Base-by-base conservation (phyloP, 495 filamentous ascomycete species). In the Trichocladium antarcticum region DNA sequence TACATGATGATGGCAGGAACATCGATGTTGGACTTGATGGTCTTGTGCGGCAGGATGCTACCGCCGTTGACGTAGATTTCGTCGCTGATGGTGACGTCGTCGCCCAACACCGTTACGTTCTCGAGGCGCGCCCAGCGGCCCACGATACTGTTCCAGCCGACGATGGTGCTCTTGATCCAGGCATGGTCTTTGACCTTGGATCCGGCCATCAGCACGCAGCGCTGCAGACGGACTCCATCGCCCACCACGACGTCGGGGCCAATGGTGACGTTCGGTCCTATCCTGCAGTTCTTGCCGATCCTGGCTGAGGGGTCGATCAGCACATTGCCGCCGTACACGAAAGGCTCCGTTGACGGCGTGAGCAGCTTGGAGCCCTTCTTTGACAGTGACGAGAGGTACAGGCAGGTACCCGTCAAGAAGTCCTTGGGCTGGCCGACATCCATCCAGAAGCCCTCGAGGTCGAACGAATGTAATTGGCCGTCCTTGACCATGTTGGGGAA, bases 361-460 rank as follows among this genome's bases (percentile, higher is more conserved):
- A 99, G 83, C 47, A 85, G 75, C 70, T 93, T 90, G 48, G 86
- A 85, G 63, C 83, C 82, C 71, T 87, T 92, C 78, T 96, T 96
- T 10, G 89, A 77, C 46, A 99, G 79, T 11, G 86, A 93, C 19
- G 85, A 88, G 42, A 99, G 82, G 72, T 97, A 99, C 42, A 99
- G 79, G 68, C 93, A 99, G 54, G 92, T 97, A 50, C 92, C 92
- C 28, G 81, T 86, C 43, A 99, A 74, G 77, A 99, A 99, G 65
- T 99, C 92, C 72, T 99, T 99, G 45, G 92, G 92, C 67, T 99
- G 92, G 57, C 92, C 92, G 49, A 99, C 89, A 59, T 99, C 92
- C 92, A 99, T 99, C 92, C 92, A 99, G 76, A 95, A 99, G 55
- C 92, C 89, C 55, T 99, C 93, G 32, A 99, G 77, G 66, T 99